These are phyloP conservation scores for Neostapfia colusana DNA, from an alignment of 176 grass and related monocot genomes.

Conservation along the genomic window DNA sequence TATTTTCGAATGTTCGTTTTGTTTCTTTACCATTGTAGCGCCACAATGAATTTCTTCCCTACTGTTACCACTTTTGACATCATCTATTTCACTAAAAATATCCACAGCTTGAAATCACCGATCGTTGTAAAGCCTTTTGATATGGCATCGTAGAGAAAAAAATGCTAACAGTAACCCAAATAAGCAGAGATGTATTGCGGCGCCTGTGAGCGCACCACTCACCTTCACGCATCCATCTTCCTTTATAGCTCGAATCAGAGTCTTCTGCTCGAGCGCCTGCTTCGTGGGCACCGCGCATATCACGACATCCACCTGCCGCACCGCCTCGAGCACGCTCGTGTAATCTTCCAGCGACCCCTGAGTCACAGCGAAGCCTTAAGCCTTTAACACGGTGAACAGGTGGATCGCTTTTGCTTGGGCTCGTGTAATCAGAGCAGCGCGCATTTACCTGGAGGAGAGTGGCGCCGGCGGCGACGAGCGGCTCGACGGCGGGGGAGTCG, in stretches of 20 bases:
- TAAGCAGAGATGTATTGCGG: neutral
- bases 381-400: neutral
- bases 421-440: neutral
- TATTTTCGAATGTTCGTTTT: neutral
- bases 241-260: constrained; percentile 78
- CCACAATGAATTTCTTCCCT: neutral
- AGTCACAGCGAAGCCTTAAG: neutral
- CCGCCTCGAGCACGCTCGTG: constrained; percentile 62
- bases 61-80: neutral
- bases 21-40: neutral
- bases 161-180: neutral
- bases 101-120: neutral
- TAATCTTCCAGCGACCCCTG: constrained; percentile 81
- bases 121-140: neutral
- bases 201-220: constrained; percentile 4
- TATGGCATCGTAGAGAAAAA: neutral
- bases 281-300: constrained; percentile 80
- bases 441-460: constrained; percentile 58
- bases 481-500: constrained; percentile 19
- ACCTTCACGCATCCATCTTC: constrained; percentile 86
- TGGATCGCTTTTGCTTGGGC: neutral
- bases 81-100: neutral
- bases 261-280: constrained; percentile 66
- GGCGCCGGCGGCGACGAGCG: constrained; percentile 61
- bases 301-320: constrained; percentile 74